Evolutionary conservation across 2,329 filamentous ascomycete species (phyloP).

Genomic region (Botrytis aclada): DNA sequence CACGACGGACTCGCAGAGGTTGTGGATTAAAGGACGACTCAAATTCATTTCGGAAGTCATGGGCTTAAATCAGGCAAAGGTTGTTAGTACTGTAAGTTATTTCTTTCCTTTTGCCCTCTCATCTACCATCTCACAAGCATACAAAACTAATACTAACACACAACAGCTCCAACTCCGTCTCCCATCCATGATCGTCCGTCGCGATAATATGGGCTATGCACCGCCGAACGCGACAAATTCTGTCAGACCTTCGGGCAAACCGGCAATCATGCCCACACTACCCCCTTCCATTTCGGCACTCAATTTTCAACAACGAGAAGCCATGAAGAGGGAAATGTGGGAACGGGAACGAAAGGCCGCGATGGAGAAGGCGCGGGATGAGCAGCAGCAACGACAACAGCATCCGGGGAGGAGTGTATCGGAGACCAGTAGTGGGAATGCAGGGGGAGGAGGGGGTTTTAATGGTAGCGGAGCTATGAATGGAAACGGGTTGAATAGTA

Average conservation of each 20-base stretch:
- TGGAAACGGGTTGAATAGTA: background rate
- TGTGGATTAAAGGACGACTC: slow-evolving; percentile 54
- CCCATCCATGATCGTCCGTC: slow-evolving; percentile 58
- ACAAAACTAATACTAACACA: slow-evolving; percentile 12
- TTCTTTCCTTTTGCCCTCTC: background rate
- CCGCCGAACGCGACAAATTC: background rate
- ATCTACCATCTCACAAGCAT: background rate
- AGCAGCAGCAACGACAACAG: slow-evolving; percentile 8
- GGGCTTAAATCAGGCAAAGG: slow-evolving; percentile 57
- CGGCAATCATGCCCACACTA: slow-evolving; percentile 3
- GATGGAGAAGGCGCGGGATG: slow-evolving; percentile 27
- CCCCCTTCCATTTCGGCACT: background rate
- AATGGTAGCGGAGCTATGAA: background rate
- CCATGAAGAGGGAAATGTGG: slow-evolving; percentile 46
- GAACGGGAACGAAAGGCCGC: slow-evolving; percentile 45
- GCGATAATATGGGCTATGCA: slow-evolving; percentile 32
- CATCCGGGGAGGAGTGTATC: slow-evolving; percentile 9
- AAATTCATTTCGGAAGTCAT: slow-evolving; percentile 53
- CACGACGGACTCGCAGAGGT: slow-evolving; percentile 55
- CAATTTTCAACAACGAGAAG: slow-evolving; percentile 47
- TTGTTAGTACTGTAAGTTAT: slow-evolving; percentile 50
- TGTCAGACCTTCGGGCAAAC: background rate
- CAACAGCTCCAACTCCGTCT: slow-evolving; percentile 54
- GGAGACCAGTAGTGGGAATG: background rate
- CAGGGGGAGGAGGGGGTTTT: background rate